A percentile compares a stretch with the other conserved stretches of the same genome.
These are phyloP conservation scores for Psidium friedrichsthalianum DNA, from an alignment of 345 rosid species.

Conservation along the genomic window DNA sequence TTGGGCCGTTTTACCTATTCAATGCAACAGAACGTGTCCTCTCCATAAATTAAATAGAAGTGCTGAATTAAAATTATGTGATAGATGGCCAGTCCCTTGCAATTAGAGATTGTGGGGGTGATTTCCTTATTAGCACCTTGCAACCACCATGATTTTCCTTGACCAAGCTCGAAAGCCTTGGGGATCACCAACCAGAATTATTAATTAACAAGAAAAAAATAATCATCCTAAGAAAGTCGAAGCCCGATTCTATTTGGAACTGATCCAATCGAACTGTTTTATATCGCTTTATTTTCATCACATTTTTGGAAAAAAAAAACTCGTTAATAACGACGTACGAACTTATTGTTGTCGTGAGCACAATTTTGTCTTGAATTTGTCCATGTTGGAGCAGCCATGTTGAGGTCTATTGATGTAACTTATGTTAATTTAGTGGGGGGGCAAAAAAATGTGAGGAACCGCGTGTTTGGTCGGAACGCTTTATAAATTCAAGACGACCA, in stretches of 20 bases:
- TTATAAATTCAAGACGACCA: background rate
- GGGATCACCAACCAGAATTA: background rate
- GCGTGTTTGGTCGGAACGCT: conserved; percentile 2
- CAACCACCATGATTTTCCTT: background rate
- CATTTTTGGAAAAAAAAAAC: background rate
- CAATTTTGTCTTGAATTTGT: background rate
- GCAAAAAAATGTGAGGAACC: background rate
- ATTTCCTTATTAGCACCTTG: background rate
- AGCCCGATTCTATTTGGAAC: background rate
- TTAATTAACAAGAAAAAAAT: background rate
- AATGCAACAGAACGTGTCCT: background rate
- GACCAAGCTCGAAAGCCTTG: background rate
- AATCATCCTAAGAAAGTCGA: background rate
- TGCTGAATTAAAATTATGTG: background rate
- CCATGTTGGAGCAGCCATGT: background rate
- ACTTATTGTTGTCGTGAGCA: background rate
- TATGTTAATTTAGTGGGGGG: background rate
- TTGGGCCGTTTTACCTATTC: background rate
- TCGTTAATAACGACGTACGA: background rate
- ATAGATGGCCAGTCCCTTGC: background rate
- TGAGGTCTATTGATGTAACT: background rate
- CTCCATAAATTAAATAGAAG: background rate
- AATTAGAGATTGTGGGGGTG: background rate
- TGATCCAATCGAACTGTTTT: background rate
- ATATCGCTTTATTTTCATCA: background rate